Base-by-base conservation (phyloP, 2,329 filamentous ascomycete genomes). In the Chrysosporium queenslandicum region DNA sequence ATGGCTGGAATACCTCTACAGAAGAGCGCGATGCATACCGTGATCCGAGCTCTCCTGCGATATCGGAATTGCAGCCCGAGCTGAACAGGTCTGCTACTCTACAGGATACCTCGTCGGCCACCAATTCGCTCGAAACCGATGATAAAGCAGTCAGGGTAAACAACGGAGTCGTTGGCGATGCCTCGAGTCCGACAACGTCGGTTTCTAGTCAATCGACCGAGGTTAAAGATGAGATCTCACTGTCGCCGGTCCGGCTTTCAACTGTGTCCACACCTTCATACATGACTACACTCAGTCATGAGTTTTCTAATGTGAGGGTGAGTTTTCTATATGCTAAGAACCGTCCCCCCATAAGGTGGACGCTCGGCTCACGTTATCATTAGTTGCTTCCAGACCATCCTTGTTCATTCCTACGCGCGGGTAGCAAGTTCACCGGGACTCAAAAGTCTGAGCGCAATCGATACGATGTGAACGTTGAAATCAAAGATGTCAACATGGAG, bases 391-490 rank as follows among this genome's bases (percentile, higher is more conserved):
- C 89, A 2, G 82, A 82, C 51, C 82, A 86, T n/a, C 83, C 87
- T 1, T 95, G 87, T 0, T 92, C 88, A 0, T 94, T 84, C 66
- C 75, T 98, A 52, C 85, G 88, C 42, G 81, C 90, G 2, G 90
- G 90, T 16, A 95, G 88, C 69, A 86, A 81, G 61, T 98, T 96
- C 64, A 79, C 80, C 54, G 92, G 92, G 53, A 94, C 86, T 12
- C 92, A 98, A 64, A 86, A 91, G 65, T 97, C 91, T 2, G 91
- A 97, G 66, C 81, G 86, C 55, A 89, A 95, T 66, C 80, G 87
- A 8, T 98, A 98, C 66, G 88, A 95, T 57, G 92, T 98, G 0
- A 86, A 96, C 63, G 92, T 98, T 1, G 90, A 96, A 65, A 88
- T 98, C 60, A 95, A 97, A 70, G 85, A 96, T 70, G 89, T 97